Base-by-base conservation (phyloP, 1,139 yeast genomes). In the Yarrowia galli region DNA sequence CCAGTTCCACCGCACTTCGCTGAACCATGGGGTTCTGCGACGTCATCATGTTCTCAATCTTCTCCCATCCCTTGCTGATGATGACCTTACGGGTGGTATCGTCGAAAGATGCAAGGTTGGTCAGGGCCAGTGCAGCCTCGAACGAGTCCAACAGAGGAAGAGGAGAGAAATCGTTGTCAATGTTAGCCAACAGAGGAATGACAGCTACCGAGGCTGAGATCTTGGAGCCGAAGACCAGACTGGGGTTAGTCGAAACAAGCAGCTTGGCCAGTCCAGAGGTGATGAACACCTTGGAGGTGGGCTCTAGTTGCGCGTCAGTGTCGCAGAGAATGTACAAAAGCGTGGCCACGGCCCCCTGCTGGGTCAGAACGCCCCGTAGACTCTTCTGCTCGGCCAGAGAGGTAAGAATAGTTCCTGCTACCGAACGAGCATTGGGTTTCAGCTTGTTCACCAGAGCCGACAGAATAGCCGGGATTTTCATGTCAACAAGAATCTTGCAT, bases 91-190 rank as follows among this genome's bases (percentile, higher is more conserved):
- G 76, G 54, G 81, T 77, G 20, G 73, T 74, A 18, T 75, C 76
- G 42, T 76, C 76, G 9, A 76, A 72, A 2, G 85, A 79, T 3
- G 86, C 85, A 25, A 84, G 71, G 70, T 84, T 84, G 2, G 87
- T 84, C 45, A 84, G 75, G 0, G 86, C 86, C 46, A 83, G 72
- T 45, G 84, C 74, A 0, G 84, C 78, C 72, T 84, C 86, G 69
- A 81, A 81, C 1, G 79, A 75, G 69, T 83, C 86, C 23, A 80
- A 73, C 43, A 78, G 71, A 12, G 78, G 77, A 2, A 75, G 68
- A 15, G 69, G 73, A 3, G 76, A 71, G 23, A 68, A 67, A 22
- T 71, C 73, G 66, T 71, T 70, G 45, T 67, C 66, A 43, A 79
- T 72, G 69, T 76, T 79, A 6, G 65, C 70, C 10, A 74, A 43